Evolutionary conservation across 2,329 filamentous ascomycete species (phyloP).

Genomic region (Cladosporium phlei): DNA sequence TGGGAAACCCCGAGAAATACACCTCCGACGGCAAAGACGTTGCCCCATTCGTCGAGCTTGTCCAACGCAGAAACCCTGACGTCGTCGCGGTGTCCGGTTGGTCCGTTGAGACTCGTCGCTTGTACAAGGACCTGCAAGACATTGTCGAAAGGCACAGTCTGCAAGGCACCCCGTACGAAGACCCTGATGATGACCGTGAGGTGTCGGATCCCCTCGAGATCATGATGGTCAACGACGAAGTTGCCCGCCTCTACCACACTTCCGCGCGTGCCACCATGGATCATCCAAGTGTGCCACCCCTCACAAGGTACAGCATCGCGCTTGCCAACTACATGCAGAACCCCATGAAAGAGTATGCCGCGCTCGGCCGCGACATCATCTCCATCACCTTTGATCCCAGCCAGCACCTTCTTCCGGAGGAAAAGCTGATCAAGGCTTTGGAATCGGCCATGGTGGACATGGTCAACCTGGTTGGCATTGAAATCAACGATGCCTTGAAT

Average conservation of each 20-base stretch:
- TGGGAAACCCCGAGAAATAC: conserved; percentile 61
- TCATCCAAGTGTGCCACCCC: conserved; percentile 71
- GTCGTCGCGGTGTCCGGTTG: conserved; percentile 87
- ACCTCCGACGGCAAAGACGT: conserved; percentile 61
- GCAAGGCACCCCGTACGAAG: conserved; percentile 74
- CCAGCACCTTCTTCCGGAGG: conserved; percentile 80
- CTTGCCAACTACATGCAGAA: conserved; percentile 90
- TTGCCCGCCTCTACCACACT: conserved; percentile 92
- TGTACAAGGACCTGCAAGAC: conserved; percentile 75
- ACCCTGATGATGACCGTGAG: conserved; percentile 68
- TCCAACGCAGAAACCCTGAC: conserved; percentile 77
- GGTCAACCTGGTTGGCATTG: conserved; percentile 93
- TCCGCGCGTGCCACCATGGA: conserved; percentile 74
- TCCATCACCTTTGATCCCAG: conserved; percentile 86
- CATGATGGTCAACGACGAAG: conserved; percentile 90
- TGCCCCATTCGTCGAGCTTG: conserved; percentile 69
- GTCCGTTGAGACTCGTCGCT: conserved; percentile 76
- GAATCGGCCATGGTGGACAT: conserved; percentile 98
- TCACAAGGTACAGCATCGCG: conserved; percentile 84
- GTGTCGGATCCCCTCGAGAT: conserved; percentile 78
- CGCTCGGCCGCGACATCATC: conserved; percentile 78
- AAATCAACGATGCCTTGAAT: conserved; percentile 84
- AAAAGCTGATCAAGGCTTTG: conserved; percentile 78
- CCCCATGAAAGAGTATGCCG: conserved; percentile 93
- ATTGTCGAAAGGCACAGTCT: conserved; percentile 74